phyloP scores from a whole-genome alignment of 177 flowering plant genomes.

The Vitis hybrid region DNA sequence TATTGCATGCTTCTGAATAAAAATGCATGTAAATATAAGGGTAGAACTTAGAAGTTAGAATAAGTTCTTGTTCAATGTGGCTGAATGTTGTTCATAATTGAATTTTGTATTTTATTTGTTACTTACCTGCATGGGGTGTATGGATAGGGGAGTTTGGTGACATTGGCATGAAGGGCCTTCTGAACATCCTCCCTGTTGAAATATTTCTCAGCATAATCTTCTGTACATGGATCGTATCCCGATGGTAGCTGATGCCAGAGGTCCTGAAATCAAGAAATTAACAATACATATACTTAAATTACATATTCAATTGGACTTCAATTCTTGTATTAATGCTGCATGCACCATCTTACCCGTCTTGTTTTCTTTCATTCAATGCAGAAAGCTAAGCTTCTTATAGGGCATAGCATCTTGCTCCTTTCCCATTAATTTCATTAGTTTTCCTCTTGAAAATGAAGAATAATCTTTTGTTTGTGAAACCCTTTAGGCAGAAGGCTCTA shows the following conservation, averaged over 20 bases:
- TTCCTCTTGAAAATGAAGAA: not conserved
- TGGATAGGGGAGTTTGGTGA: slow-evolving; percentile 57
- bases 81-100: no score
- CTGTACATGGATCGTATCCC: slow-evolving; percentile 57
- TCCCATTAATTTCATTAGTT: no score
- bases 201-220: slow-evolving; percentile 39
- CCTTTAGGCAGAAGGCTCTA: not conserved
- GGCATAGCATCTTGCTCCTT: no score
- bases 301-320: not conserved
- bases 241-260: slow-evolving; percentile 43
- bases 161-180: slow-evolving; percentile 72
- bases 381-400: no score
- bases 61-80: no score
- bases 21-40: no score
- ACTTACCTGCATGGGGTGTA: slow-evolving; percentile 69
- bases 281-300: not conserved
- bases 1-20: no score
- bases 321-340: no score
- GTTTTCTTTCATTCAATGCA: no score
- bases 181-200: slow-evolving; percentile 80
- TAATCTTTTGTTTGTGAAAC: no score
- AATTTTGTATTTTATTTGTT: not conserved
- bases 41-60: no score
- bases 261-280: slow-evolving; percentile 29
- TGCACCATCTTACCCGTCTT: no score